phyloP scores from a whole-genome alignment of 192 early-diverging fungal genomes.

The Entomortierella parvispora region DNA sequence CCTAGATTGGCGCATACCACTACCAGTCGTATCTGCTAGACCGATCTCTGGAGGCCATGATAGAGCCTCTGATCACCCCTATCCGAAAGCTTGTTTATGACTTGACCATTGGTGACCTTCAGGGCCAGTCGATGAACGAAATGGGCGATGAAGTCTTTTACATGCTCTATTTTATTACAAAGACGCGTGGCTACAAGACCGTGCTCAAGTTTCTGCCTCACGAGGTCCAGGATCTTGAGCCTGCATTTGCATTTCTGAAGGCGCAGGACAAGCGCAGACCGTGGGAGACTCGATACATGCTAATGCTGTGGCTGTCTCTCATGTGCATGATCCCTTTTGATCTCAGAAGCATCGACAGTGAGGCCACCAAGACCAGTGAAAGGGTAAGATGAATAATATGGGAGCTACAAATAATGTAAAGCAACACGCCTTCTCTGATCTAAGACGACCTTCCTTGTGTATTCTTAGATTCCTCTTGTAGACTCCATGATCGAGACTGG shows the following conservation, averaged over 20 bases:
- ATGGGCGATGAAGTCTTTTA: slow-evolving; percentile 48
- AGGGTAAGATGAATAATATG: slow-evolving; percentile 22
- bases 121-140: slow-evolving; percentile 30
- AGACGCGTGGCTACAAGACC: slow-evolving; percentile 91
- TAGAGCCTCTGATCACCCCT: slow-evolving; percentile 65
- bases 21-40: slow-evolving; percentile 84
- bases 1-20: slow-evolving; percentile 70
- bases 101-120: slow-evolving; percentile 24
- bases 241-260: slow-evolving; percentile 77
- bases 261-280: slow-evolving; percentile 17
- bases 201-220: slow-evolving; percentile 93
- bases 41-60: slow-evolving; percentile 73
- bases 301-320: slow-evolving; percentile 94
- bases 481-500: slow-evolving; percentile 72
- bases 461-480: slow-evolving; percentile 72
- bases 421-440: too few relatives aligned
- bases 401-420: background rate
- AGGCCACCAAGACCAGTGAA: slow-evolving; percentile 31
- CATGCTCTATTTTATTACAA: slow-evolving; percentile 82
- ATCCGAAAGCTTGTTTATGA: slow-evolving; percentile 55
- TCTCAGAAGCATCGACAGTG: slow-evolving; percentile 86
- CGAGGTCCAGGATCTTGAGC: slow-evolving; percentile 89
- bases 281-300: slow-evolving; percentile 88
- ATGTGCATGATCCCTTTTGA: slow-evolving; percentile 97
- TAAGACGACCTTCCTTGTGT: too few relatives aligned